Evolutionary conservation across 768 basidiomycete species (phyloP).

Genomic region (Hebeloma cylindrosporum): DNA sequence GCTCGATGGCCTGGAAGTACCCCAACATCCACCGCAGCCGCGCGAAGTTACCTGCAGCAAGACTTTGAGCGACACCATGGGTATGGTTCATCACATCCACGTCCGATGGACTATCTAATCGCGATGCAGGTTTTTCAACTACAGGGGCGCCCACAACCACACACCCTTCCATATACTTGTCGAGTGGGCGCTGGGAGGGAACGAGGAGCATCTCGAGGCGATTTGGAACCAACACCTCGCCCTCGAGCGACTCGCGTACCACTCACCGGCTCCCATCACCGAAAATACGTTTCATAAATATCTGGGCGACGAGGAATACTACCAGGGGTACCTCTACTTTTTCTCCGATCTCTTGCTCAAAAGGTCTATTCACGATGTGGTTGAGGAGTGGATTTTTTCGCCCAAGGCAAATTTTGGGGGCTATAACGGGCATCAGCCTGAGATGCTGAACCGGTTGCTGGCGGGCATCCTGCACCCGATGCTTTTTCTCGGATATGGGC

Average conservation of each 20-base stretch:
- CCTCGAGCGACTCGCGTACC: slow-evolving; percentile 7
- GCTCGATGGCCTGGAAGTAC: slow-evolving; percentile 11
- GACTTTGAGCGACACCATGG: slow-evolving; percentile 11
- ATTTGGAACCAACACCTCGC: slow-evolving; percentile 6
- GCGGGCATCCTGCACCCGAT: slow-evolving; percentile 15
- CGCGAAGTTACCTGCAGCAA: slow-evolving; percentile 6
- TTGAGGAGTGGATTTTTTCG: slow-evolving; percentile 14
- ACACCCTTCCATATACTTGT: slow-evolving; percentile 11
- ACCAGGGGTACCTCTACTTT: slow-evolving; percentile 14
- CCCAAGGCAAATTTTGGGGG: slow-evolving; percentile 11
- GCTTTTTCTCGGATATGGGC: slow-evolving; percentile 14
- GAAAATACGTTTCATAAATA: slow-evolving; percentile 3
- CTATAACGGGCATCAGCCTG: slow-evolving; percentile 8
- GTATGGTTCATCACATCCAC: slow-evolving; percentile 5
- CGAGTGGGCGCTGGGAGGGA: slow-evolving; percentile 14
- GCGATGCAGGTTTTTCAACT: not conserved
- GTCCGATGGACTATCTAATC: slow-evolving; percentile 6
- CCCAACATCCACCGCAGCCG: slow-evolving; percentile 5
- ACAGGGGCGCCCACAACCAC: slow-evolving; percentile 7
- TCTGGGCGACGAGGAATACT: slow-evolving; percentile 14
- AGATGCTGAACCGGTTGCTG: slow-evolving; percentile 14
- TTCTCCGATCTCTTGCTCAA: slow-evolving; percentile 7
- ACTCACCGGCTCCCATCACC: slow-evolving; percentile 10
- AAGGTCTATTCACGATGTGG: slow-evolving; percentile 1
- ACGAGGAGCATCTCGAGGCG: not conserved